Conservation (phyloP, 2,329 filamentous ascomycete genomes). For the Sporothrix protearum region DNA sequence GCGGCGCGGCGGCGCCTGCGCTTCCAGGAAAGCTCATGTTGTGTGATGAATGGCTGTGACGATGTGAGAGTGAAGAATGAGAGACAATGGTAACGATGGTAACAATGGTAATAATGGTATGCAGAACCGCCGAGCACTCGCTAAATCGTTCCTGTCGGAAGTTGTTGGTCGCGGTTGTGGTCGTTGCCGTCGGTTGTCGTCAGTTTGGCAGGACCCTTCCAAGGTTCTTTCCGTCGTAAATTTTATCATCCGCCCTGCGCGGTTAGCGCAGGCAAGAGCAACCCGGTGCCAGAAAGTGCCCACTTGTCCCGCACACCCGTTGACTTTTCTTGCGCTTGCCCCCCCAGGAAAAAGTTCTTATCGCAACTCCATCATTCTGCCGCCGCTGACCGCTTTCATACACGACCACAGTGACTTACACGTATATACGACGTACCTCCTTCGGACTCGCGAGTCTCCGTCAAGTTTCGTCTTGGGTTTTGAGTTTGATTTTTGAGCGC, state of each 20-base stretch:
- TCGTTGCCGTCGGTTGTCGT: not conserved
- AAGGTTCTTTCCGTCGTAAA: not conserved
- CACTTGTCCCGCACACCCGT: not conserved
- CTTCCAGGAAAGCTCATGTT: slow-evolving; percentile 32
- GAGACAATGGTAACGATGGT: too few relatives aligned
- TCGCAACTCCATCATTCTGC: slow-evolving; percentile 40
- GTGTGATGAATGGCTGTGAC: not conserved
- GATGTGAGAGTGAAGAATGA: too few relatives aligned
- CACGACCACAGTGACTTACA: not conserved
- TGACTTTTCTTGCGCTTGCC: not conserved
- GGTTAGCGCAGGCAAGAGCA: not conserved
- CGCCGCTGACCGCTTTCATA: slow-evolving; percentile 36
- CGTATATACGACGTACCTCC: too few relatives aligned
- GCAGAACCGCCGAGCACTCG: not conserved
- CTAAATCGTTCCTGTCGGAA: not conserved
- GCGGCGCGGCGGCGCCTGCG: slow-evolving; percentile 26
- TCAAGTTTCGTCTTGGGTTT: not conserved
- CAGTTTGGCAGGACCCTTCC: not conserved
- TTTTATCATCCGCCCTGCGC: not conserved
- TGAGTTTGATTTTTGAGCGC: not conserved
- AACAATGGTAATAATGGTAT: not conserved
- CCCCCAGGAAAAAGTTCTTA: slow-evolving; percentile 22
- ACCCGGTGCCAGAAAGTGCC: not conserved
- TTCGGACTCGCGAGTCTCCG: too few relatives aligned
- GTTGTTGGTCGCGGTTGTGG: not conserved